A percentile compares a stretch with the other conserved stretches of the same genome.
Conservation (phyloP, 2,329 filamentous ascomycete genomes). For the Trichophyton schoenleinii region DNA sequence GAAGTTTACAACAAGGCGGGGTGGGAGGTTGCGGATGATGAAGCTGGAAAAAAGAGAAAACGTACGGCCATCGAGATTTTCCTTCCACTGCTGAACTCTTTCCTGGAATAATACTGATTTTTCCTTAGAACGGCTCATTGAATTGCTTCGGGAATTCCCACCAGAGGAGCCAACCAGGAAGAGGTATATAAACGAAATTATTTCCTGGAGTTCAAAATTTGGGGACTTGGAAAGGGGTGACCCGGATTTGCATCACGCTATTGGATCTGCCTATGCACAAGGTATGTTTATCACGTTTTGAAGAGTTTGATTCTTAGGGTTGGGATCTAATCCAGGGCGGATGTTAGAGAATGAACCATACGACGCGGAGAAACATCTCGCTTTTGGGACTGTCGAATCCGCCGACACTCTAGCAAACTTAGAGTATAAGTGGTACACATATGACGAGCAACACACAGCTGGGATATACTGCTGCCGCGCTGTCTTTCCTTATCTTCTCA, state of each 20-base stretch:
- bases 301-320: background rate
- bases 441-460: conserved; percentile 78
- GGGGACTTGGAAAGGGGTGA: conserved; percentile 85
- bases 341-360: conserved; percentile 68
- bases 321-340: background rate
- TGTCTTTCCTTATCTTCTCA: conserved; percentile 78
- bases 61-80: conserved; percentile 17
- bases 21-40: conserved; percentile 54
- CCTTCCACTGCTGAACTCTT: background rate
- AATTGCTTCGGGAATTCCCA: conserved; percentile 67
- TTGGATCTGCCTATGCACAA: conserved; percentile 77
- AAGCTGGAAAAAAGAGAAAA: conserved; percentile 52
- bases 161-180: conserved; percentile 79
- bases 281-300: conserved; percentile 29
- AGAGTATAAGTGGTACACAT: conserved; percentile 88
- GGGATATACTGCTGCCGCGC: conserved; percentile 75
- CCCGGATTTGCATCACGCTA: conserved; percentile 85
- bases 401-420: conserved; percentile 65
- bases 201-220: conserved; percentile 74
- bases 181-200: conserved; percentile 77
- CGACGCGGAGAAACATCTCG: conserved; percentile 81
- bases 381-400: conserved; percentile 81
- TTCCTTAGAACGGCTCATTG: conserved; percentile 49
- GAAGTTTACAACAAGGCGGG: conserved; percentile 85
- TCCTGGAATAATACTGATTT: background rate